phyloP scores from a whole-genome alignment of 1,284 basidiomycete genomes.

The Fomitopsis pinicola region DNA sequence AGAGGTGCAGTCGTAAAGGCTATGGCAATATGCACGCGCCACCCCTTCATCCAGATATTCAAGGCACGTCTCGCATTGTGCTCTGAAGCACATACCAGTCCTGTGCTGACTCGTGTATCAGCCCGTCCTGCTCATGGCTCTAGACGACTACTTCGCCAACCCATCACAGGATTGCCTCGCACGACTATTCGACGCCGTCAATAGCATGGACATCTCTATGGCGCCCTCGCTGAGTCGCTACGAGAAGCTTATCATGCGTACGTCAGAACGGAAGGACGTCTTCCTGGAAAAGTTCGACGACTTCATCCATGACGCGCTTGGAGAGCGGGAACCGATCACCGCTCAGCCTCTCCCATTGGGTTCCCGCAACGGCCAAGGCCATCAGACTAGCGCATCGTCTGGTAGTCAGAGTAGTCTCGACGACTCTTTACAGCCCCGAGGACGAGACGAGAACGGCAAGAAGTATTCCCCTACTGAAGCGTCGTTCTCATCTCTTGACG shows the following conservation, averaged over 20 bases:
- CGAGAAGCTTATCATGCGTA: slow-evolving; percentile 88
- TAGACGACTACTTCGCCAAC: slow-evolving; percentile 91
- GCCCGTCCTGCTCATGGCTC: slow-evolving; percentile 90
- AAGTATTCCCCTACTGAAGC: slow-evolving; percentile 60
- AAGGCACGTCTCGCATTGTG: slow-evolving; percentile 54
- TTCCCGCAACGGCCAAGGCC: neutral
- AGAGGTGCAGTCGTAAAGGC: slow-evolving; percentile 96
- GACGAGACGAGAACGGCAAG: slow-evolving; percentile 31
- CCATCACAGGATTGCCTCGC: slow-evolving; percentile 87
- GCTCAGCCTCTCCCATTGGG: slow-evolving; percentile 13
- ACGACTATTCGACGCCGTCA: slow-evolving; percentile 89
- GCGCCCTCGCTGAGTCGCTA: slow-evolving; percentile 75
- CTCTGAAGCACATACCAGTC: neutral
- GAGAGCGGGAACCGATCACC: slow-evolving; percentile 17
- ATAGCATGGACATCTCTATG: slow-evolving; percentile 82
- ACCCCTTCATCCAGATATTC: slow-evolving; percentile 97
- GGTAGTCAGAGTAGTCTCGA: slow-evolving; percentile 56
- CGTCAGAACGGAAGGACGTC: slow-evolving; percentile 87
- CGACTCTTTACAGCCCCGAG: slow-evolving; percentile 23
- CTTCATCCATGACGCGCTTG: slow-evolving; percentile 12
- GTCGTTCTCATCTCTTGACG: slow-evolving; percentile 62
- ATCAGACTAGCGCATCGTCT: slow-evolving; percentile 37
- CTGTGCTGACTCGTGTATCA: slow-evolving; percentile 25
- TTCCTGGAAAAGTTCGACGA: slow-evolving; percentile 79
- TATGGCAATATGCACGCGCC: slow-evolving; percentile 91